Evolutionary conservation across 306 rosid genomes (phyloP).

Genomic region (Glycine soja): DNA sequence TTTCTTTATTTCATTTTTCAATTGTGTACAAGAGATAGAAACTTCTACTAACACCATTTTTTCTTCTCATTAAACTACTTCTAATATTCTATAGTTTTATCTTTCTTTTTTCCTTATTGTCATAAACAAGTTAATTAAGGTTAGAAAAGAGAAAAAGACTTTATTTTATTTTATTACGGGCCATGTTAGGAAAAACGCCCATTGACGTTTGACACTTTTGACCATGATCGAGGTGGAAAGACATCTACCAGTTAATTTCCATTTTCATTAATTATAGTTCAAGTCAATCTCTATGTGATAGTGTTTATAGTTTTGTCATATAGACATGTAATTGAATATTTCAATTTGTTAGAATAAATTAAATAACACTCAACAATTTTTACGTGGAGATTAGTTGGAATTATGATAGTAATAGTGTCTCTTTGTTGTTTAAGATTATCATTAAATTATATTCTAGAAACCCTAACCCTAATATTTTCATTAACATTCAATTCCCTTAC

Average conservation of each 20-base stretch:
- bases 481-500: slow-evolving; percentile 35
- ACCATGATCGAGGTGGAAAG: slow-evolving; percentile 8
- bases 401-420: too few species aligned
- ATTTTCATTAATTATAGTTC: slow-evolving; percentile 4
- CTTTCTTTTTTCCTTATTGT: neutral
- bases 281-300: too few species aligned
- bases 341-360: too few species aligned
- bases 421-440: neutral
- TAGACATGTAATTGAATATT: too few species aligned
- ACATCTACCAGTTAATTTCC: slow-evolving; percentile 4
- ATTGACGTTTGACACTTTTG: slow-evolving; percentile 36
- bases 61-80: neutral
- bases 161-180: slow-evolving; percentile 28
- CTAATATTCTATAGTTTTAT: neutral
- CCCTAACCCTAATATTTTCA: slow-evolving; percentile 50
- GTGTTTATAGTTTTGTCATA: too few species aligned
- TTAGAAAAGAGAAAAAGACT: slow-evolving; percentile 28
- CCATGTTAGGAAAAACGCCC: slow-evolving; percentile 16
- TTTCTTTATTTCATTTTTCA: slow-evolving; percentile 26
- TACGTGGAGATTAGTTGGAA: too few species aligned
- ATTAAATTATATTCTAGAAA: slow-evolving; percentile 21
- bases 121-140: neutral
- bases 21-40: slow-evolving; percentile 34
- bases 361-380: too few species aligned
- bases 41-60: slow-evolving; percentile 27